Base-by-base conservation (phyloP, 2,329 filamentous ascomycete genomes). In the Elsinoe arachidis region DNA sequence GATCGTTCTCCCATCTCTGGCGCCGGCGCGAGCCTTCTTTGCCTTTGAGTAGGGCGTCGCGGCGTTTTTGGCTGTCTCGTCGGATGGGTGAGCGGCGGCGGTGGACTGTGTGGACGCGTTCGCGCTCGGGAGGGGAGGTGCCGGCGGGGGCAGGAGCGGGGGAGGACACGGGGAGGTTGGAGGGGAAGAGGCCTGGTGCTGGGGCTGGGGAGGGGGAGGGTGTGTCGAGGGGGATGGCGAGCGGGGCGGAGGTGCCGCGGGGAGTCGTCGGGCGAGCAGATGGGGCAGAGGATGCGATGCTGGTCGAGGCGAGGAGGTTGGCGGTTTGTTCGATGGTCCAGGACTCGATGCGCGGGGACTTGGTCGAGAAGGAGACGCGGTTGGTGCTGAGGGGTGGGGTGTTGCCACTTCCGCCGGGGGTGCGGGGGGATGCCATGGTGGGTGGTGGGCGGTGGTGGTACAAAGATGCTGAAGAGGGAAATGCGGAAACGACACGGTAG, bases 1-100 rank as follows among this genome's bases (percentile, higher is more conserved):
- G 90, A 73, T 96, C 92, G 72, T 97, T 99, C 76, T 99, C 93
- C 90, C 91, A 97, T 57, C 92, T 81, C 65, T 92, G 85, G 52
- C 92, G 80, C 66, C 92, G 85, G 35, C 92, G 82, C 65, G 84
- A 92, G 34, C 92, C 92, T 71, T 96, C 90, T 64, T 95, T 95
- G 58, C 92, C 92, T 74, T 90, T 95, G 33, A 93, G 77, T 55
- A 95, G 68, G 2, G 84, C 82, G 63, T 96, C 90, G 15, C 91
- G 84, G 54, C 81, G 73, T 66, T 82, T 83, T 65, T 82, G 65
- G 64, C 81, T 85, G 65, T 86, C 83, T 53, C 82, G 78, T 34
- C 80, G 75, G 46, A 82, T 65, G 5, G 78, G 76, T 65, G 79
- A 78, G 59, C 77, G 77, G 41, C 87, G 69, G 61, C 75, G 74